A percentile compares a stretch with the other conserved stretches of the same genome.
Conservation (phyloP, 129 eudicot genomes). For the Erigeron canadensis region DNA sequence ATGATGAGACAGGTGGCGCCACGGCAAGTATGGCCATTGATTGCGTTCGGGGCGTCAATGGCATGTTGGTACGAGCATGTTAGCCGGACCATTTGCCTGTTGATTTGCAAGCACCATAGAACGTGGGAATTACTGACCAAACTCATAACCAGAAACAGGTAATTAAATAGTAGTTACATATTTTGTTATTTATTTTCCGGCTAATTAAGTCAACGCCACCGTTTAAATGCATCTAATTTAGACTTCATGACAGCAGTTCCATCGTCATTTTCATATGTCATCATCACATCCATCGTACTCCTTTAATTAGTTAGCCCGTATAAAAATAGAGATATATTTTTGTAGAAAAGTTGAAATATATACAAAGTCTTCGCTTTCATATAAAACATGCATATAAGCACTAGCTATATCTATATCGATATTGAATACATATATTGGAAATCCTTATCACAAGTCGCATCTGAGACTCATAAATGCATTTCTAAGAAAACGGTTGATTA, state of each 20-base stretch:
- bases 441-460: background rate
- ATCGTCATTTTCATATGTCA: background rate
- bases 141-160: constrained; percentile 89
- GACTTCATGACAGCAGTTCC: background rate
- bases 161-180: constrained; percentile 7
- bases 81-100: constrained; percentile 73
- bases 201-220: constrained; percentile 12
- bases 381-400: background rate
- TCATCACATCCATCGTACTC: background rate
- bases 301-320: background rate
- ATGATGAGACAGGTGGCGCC: constrained; percentile 92
- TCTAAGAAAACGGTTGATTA: background rate
- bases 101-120: constrained; percentile 82
- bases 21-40: constrained; percentile 76
- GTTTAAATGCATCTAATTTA: constrained; percentile 18
- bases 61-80: constrained; percentile 98
- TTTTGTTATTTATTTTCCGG: constrained; percentile 13
- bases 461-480: constrained; percentile 4
- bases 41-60: constrained; percentile 79
- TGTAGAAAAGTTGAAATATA: background rate
- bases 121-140: constrained; percentile 81
- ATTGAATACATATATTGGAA: background rate
- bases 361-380: constrained; percentile 3
- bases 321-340: background rate
- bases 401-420: background rate